Evolutionary conservation across 2,329 filamentous ascomycete species (phyloP), one percentile per base, ranked within the genome.

Genomic region (Xylariaceae sp.): DNA sequence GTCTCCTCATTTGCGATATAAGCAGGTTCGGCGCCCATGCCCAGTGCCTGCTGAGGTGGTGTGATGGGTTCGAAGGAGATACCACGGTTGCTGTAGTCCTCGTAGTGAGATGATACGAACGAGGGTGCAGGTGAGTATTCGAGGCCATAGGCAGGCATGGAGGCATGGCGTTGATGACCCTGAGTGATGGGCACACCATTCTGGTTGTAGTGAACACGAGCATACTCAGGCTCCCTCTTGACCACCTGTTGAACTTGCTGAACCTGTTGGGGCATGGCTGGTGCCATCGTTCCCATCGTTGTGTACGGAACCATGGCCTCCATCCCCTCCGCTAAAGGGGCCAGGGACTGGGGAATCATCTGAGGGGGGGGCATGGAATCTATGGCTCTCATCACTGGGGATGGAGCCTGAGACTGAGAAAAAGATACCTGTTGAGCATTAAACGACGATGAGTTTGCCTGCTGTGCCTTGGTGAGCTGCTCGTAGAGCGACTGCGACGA

Each of bases 1-100:
- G 93, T 96, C 71, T 97, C 94, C 75, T 99, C 94, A 69, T 97
- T 97, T 57, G 93, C 90, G 70, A 99, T 96, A 75, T 97, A 99
- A 10, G 94, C 90, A 10, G 94, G 91, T 76, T 99, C 94, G 39
- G 87, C 81, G 54, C 88, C 83, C 60, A 96, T 86, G 57, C 83
- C 86, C 53, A 94, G 75, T 13, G 89, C 84, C 72, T 97, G 90
- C 70, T 97, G 94, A 14, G 94, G 94, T 53, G 94, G 94, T 0
- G 94, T 99, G 62, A 99, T 85, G 47, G 94, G 94, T 78, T 99
- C 94, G 69, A 93, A 99, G 2, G 93, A 97, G 65, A 97, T 85
- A 47, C 91, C 94, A 52, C 94, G 88, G 69, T 92, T 93, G 82
- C 90, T 96, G 78, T 97, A 99, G 70, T 97, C 93, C 69, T 97